Percentiles rank a stretch among this genome's conserved stretches.
Conservation (phyloP, 129 eudicot genomes). For the Saposhnikovia divaricata region DNA sequence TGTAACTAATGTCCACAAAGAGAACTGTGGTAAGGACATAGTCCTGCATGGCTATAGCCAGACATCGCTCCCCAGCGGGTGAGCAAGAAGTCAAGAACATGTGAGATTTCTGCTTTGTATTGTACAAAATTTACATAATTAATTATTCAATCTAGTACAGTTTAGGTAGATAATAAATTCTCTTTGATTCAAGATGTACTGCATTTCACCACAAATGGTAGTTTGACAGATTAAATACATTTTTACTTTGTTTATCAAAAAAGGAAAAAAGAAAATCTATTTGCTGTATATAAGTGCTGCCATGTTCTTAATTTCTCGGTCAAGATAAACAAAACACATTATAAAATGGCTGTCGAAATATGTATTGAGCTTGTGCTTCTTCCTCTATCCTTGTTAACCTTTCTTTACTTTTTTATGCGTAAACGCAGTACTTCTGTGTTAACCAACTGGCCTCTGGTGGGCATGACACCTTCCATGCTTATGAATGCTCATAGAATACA, state of each 20-base stretch:
- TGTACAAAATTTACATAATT: neutral
- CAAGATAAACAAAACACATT: neutral
- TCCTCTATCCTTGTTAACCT: neutral
- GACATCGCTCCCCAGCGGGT: neutral
- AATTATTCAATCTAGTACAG: neutral
- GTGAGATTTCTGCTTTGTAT: neutral
- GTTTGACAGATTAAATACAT: no score
- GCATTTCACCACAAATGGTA: neutral
- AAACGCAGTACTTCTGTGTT: neutral
- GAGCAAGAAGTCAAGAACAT: neutral
- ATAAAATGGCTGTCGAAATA: neutral
- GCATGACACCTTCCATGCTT: slow-evolving; percentile 19
- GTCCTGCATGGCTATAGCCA: neutral
- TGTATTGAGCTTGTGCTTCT: neutral
- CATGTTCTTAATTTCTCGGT: no score
- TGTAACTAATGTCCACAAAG: no score
- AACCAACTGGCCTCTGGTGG: slow-evolving; percentile 24
- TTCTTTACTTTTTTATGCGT: neutral
- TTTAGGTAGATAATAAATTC: neutral
- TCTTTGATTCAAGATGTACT: neutral
- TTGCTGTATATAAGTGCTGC: neutral
- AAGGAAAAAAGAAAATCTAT: no score
- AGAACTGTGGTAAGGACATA: no score
- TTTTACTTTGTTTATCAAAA: no score
- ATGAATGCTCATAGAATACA: slow-evolving; percentile 17